Evolutionary conservation across 2,329 filamentous ascomycete species (phyloP), one percentile per base, ranked within the genome.

Genomic region (Dryadomyces quercus-mongolicae): DNA sequence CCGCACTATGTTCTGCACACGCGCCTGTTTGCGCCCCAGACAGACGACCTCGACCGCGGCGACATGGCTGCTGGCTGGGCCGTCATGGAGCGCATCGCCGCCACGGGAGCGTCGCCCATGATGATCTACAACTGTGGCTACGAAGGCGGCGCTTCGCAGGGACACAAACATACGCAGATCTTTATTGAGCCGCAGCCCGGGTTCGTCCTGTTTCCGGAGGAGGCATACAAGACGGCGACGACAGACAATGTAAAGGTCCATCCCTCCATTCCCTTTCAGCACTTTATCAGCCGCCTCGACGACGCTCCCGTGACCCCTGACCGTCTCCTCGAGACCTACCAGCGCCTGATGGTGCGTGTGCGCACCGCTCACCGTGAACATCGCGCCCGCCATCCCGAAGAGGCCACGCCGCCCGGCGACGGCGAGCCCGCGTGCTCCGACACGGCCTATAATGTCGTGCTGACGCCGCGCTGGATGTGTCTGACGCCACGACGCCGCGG

Each of bases 81-180:
- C n/a, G 62, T 69, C 7, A 60, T 73, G 54, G 52, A 55, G 16
- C 56, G 59, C 15, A 58, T 68, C 16, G 49, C 53, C 18, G 55
- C 16, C 20, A 50, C 34, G 44, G 18, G 25, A 34, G 44, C 6
- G 3, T 55, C 57, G 22, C 65, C 66, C 31, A 66, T 74, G 61
- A 62, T 69, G 51, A 69, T 74, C 40, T 74, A 69, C 60, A 74
- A 74, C 57, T 73, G 71, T 51, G 72, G 72, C 15, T 67, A 68
- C 45, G 67, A 71, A 25, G 68, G 67, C 51, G 72, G 71, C 18
- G 67, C 64, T 1, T 70, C 67, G 15, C 66, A 71, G 54, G 69
- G 70, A 3, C 71, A 74, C 60, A 74, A 74, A 58, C 71, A 74
- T 60, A 61, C 73, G 56, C 71, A 74, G 55, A 54, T 73, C 1